Conservation (phyloP, 805 yeast genomes). For the Wickerhamomyces pijperi region DNA sequence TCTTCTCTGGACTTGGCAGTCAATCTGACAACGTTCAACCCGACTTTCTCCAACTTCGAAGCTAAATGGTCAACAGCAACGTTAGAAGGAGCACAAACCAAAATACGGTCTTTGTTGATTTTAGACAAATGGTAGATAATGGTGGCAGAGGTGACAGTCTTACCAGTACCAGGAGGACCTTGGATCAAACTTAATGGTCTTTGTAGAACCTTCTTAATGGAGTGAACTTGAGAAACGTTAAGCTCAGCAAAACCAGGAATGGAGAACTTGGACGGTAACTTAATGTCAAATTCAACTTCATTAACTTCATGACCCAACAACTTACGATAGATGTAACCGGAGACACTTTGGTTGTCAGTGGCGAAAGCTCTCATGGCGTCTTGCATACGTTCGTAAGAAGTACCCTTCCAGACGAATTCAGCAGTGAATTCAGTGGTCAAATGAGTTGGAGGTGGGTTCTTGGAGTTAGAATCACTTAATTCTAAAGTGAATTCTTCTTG, state of each 20-base stretch:
- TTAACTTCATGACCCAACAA: slow-evolving; percentile 72
- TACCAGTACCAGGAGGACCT: slow-evolving; percentile 97
- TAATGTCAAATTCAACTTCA: slow-evolving; percentile 46
- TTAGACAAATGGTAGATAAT: slow-evolving; percentile 68
- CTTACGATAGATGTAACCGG: slow-evolving; percentile 65
- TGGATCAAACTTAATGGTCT: slow-evolving; percentile 75
- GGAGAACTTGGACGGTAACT: slow-evolving; percentile 51
- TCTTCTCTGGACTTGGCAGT: slow-evolving; percentile 75
- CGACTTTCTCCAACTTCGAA: slow-evolving; percentile 54
- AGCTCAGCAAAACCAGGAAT: slow-evolving; percentile 58
- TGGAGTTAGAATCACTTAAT: slow-evolving; percentile 27
- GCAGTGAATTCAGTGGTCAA: slow-evolving; percentile 62
- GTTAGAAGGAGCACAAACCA: slow-evolving; percentile 93
- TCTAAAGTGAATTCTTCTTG: slow-evolving; percentile 68
- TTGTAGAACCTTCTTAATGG: slow-evolving; percentile 57
- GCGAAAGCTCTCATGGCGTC: slow-evolving; percentile 66
- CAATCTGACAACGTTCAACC: slow-evolving; percentile 68
- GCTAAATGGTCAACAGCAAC: slow-evolving; percentile 92
- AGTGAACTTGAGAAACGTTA: slow-evolving; percentile 70
- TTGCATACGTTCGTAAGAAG: slow-evolving; percentile 77
- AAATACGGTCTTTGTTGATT: slow-evolving; percentile 48
- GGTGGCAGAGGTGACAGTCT: slow-evolving; percentile 87
- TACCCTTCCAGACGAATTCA: slow-evolving; percentile 84
- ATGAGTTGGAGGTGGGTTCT: slow-evolving; percentile 45
- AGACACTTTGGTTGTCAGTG: slow-evolving; percentile 51